These are phyloP conservation scores for Coelastrella sp. DNA, from an alignment of 139 green algal species.

Conservation along the genomic window DNA sequence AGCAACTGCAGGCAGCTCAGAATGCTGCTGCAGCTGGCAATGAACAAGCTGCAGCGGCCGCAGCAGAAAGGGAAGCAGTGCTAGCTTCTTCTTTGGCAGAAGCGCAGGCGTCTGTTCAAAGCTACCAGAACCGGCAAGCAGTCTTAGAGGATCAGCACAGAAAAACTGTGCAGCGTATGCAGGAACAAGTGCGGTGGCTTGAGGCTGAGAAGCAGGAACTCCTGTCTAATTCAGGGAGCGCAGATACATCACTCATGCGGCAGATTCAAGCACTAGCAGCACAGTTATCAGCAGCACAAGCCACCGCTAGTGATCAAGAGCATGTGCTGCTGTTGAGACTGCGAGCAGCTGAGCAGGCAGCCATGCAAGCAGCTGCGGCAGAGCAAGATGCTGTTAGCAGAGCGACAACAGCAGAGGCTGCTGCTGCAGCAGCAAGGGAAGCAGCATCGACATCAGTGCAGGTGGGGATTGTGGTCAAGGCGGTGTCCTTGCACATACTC, in stretches of 20 bases:
- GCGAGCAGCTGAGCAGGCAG: constrained; percentile 33
- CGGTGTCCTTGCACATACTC: too few species aligned
- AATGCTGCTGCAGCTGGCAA: constrained; percentile 41
- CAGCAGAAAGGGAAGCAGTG: constrained; percentile 42
- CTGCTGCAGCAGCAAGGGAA: constrained; percentile 20
- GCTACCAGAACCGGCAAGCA: constrained; percentile 36
- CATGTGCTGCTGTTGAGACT: constrained; percentile 47
- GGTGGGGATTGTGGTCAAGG: constrained; percentile 16
- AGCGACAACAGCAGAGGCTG: constrained; percentile 42
- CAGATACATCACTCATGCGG: constrained; percentile 58
- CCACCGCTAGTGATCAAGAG: constrained; percentile 53
- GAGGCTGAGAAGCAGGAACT: constrained; percentile 57
- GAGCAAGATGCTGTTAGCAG: constrained; percentile 44
- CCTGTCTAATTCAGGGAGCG: constrained; percentile 40
- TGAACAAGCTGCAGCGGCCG: constrained; percentile 39
- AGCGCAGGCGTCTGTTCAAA: constrained; percentile 1
- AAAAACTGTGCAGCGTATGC: constrained; percentile 36
- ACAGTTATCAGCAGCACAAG: constrained; percentile 47
- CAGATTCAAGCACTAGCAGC: constrained; percentile 70
- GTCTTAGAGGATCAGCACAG: constrained; percentile 44
- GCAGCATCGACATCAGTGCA: constrained; percentile 36
- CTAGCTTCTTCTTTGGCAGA: constrained; percentile 59
- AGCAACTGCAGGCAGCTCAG: constrained; percentile 56
- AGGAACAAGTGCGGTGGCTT: constrained; percentile 54
- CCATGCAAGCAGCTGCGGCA: constrained; percentile 29